phyloP scores from a whole-genome alignment of 1,284 basidiomycete species.

The Fomes fomentarius region DNA sequence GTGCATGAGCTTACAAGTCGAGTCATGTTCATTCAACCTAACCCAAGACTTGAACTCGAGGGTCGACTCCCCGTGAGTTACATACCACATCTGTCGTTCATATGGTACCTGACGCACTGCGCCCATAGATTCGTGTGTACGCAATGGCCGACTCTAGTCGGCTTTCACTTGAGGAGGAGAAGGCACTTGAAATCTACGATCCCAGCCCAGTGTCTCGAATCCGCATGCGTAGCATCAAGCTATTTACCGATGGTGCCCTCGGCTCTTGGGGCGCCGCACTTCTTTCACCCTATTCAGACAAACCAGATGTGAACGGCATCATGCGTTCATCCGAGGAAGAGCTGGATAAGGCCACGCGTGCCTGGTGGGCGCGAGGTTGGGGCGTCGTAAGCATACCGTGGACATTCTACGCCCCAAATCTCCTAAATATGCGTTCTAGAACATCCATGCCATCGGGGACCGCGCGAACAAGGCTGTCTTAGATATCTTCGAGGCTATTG shows the following conservation, averaged over 20 bases:
- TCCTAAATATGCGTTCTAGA: conserved; percentile 45
- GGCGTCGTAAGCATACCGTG: conserved; percentile 55
- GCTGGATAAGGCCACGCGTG: conserved; percentile 3
- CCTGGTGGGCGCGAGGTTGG: conserved; percentile 62
- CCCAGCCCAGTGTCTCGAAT: conserved; percentile 67
- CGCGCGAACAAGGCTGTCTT: conserved; percentile 83
- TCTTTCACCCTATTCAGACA: conserved; percentile 83
- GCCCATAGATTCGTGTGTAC: conserved; percentile 79
- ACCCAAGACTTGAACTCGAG: conserved; percentile 46
- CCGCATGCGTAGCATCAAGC: conserved; percentile 79
- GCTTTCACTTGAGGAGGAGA: conserved; percentile 66
- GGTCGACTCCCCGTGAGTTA: conserved; percentile 64
- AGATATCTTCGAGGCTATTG: conserved; percentile 72
- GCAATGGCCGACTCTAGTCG: conserved; percentile 71
- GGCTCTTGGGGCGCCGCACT: conserved; percentile 93
- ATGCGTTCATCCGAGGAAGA: conserved; percentile 45
- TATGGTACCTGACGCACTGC: too few species aligned
- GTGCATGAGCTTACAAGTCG: not conserved
- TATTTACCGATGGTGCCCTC: conserved; percentile 86
- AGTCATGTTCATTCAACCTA: not conserved
- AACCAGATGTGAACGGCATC: conserved; percentile 69
- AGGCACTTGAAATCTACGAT: conserved; percentile 62
- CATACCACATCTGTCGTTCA: too few species aligned
- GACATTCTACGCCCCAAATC: too few species aligned
- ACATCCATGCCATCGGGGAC: conserved; percentile 92